Evolutionary conservation across 2,329 filamentous ascomycete genomes (phyloP), one percentile per base, ranked within the genome.

Genomic region (Cyphellophora attinorum): DNA sequence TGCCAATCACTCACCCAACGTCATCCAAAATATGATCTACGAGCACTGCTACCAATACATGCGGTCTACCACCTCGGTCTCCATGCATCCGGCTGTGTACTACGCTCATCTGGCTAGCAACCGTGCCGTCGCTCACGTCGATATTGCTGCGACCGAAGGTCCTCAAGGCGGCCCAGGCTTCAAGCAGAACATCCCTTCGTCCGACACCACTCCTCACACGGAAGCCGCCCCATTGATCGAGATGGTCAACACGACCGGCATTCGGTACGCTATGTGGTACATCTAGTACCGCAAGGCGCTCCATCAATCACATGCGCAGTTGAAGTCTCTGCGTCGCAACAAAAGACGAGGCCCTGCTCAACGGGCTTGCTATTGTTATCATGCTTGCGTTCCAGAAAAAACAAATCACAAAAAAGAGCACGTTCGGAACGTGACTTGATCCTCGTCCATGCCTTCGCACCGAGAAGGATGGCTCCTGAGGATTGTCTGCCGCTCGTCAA

Each of bases 11-110:
- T 57, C 68, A 1, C 68, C 79, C 0, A 76, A 83, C 27, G 70
- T 79, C 2, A 66, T 98, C 0, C 83, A 94, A 51, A 79, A 79
- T 37, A 81, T 96, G 73, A 81, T 96, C 14, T 96, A 96, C 50
- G 81, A 94, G 47, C 86, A 95, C 44, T 93, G 81, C 29, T 98
- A 94, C 58, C 85, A 93, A 37, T 98, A 94, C 52, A 79, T 81
- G 36, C 77, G 91, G 11, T 91, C 88, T 0, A 96, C 88, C 0
- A 96, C 89, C 0, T 85, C 91, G 0, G 88, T 98, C 0, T 95
- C 88, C 0, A 60, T 91, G 0, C 83, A 58, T 46, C 91, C 91
- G 0, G 86, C 91, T 0, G 81, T 96, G 1, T 98, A 98, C 68
- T 98, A 98, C 49, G 86, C 93, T 0, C 91, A 98, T 59, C 61